phyloP scores from a whole-genome alignment of 2,329 filamentous ascomycete species.

The Ophiostoma tasmaniense region DNA sequence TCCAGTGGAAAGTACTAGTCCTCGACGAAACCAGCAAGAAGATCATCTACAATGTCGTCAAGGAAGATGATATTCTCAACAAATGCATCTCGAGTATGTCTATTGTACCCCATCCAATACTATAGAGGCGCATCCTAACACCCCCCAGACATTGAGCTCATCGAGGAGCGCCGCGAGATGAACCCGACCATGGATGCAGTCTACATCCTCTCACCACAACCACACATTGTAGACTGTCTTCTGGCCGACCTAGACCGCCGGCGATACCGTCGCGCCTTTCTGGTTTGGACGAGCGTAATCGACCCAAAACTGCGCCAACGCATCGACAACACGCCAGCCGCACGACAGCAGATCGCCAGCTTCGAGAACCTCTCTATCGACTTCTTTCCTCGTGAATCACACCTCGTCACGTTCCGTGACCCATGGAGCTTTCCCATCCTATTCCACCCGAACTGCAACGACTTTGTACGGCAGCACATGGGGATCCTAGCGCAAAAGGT shows the following conservation, averaged over 20 bases:
- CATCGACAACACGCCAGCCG: slow-evolving; percentile 61
- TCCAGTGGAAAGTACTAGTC: slow-evolving; percentile 91
- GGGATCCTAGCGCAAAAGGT: slow-evolving; percentile 83
- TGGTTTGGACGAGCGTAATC: slow-evolving; percentile 79
- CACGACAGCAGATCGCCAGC: slow-evolving; percentile 66
- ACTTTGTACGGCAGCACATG: slow-evolving; percentile 74
- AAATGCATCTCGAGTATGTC: slow-evolving; percentile 91
- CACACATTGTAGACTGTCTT: slow-evolving; percentile 86
- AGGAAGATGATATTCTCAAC: slow-evolving; percentile 94
- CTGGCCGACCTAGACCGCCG: slow-evolving; percentile 83
- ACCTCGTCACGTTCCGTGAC: slow-evolving; percentile 83
- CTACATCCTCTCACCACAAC: slow-evolving; percentile 77
- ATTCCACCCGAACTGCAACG: slow-evolving; percentile 84
- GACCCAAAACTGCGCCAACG: slow-evolving; percentile 61
- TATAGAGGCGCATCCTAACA: neutral
- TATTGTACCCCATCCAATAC: neutral
- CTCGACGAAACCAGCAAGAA: slow-evolving; percentile 76
- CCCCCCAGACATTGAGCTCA: slow-evolving; percentile 77
- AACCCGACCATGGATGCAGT: slow-evolving; percentile 92
- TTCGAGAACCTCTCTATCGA: slow-evolving; percentile 80
- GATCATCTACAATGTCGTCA: slow-evolving; percentile 82
- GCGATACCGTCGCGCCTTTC: slow-evolving; percentile 67
- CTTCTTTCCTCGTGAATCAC: slow-evolving; percentile 84
- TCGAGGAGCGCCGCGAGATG: slow-evolving; percentile 73
- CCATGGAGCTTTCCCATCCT: slow-evolving; percentile 92